Conservation (phyloP, 176 grass and related monocot genomes). For the Cenchrus americanus region DNA sequence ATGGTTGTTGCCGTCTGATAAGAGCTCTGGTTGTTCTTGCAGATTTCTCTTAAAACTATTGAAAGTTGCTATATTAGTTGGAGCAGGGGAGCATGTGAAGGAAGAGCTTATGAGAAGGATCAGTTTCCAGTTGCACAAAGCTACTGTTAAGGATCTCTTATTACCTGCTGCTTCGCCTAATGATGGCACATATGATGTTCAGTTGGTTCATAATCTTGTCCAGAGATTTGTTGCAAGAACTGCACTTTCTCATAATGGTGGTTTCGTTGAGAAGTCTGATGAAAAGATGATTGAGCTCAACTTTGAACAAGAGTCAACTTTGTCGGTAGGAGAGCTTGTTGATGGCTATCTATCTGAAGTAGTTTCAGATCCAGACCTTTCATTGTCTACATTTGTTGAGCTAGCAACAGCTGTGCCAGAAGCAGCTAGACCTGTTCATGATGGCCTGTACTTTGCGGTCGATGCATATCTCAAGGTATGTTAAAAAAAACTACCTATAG, state of each 20-base stretch:
- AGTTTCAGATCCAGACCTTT: slow-evolving; percentile 75
- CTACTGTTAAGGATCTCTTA: slow-evolving; percentile 83
- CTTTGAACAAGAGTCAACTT: slow-evolving; percentile 65
- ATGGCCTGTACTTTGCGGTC: slow-evolving; percentile 79
- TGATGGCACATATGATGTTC: slow-evolving; percentile 64
- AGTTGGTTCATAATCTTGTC: slow-evolving; percentile 77
- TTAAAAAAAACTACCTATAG: slow-evolving; percentile 14
- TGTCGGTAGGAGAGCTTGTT: slow-evolving; percentile 82
- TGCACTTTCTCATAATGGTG: slow-evolving; percentile 40
- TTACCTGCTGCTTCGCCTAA: slow-evolving; percentile 56
- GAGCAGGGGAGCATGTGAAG: slow-evolving; percentile 64
- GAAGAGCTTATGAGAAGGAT: slow-evolving; percentile 82
- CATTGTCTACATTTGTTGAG: slow-evolving; percentile 73
- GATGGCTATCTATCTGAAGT: slow-evolving; percentile 89
- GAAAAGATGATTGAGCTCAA: slow-evolving; percentile 77
- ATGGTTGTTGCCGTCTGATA: slow-evolving; percentile 88
- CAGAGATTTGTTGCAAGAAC: slow-evolving; percentile 73
- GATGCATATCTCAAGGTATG: slow-evolving; percentile 97
- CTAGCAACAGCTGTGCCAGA: slow-evolving; percentile 78
- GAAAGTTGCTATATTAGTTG: slow-evolving; percentile 87
- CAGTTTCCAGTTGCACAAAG: slow-evolving; percentile 84
- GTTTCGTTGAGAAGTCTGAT: slow-evolving; percentile 65
- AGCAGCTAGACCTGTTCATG: slow-evolving; percentile 71
- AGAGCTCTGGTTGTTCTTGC: slow-evolving; percentile 89
- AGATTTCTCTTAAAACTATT: slow-evolving; percentile 94